Evolutionary conservation across 148 eudicot genomes (phyloP), one percentile per base, ranked within the genome.

Genomic region (Fagopyrum esculentum): DNA sequence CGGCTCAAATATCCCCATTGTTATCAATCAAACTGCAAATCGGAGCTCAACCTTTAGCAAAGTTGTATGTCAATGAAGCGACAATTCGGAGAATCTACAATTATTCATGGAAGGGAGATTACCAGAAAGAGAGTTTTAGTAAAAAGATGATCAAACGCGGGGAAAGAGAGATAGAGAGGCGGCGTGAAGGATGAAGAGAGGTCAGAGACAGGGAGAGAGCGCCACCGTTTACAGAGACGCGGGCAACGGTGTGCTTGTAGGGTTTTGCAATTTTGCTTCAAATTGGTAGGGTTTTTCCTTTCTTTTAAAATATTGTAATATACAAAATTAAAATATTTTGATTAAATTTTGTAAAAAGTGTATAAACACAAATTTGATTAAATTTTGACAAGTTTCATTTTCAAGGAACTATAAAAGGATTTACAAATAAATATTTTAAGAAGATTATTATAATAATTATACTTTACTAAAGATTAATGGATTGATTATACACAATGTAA

Each of bases 1-100:
- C 5, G 99, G 91, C 77, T 95, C 98, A 61, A 95, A 95, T 26
- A 95, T 92, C 16, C 97, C 99, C 97, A 95, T 95, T 78, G 35
- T 77, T 66, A 3, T 6, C 47, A 35, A 40, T 52, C 48, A 40
- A 43, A 40, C 71, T 66, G 71, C 47, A 40, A 66, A 13, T 2
- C 45, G 13, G 6, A 40, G 30, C 15, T 60, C n/a, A 15, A 5
- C 47, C 64, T 6, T 0, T 59, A 19, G n/a, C 64, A 22, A 19
- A 59, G 9, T 59, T 22, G 64, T 22, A 6, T 22, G 22, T 59
- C 10, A 22, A 6, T n/a, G 64, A 59, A 13, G 2, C 64, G 10
- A 8, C 29, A 19, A 22, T 59, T 59, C 61, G 6, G 8, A 17
- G 61, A 56, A 17, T 56, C 61, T 7, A 17, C 17, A 19, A 22